Evolutionary conservation across 2,329 filamentous ascomycete species (phyloP), one percentile per base, ranked within the genome.

Genomic region (Chaetomiaceae sp.): DNA sequence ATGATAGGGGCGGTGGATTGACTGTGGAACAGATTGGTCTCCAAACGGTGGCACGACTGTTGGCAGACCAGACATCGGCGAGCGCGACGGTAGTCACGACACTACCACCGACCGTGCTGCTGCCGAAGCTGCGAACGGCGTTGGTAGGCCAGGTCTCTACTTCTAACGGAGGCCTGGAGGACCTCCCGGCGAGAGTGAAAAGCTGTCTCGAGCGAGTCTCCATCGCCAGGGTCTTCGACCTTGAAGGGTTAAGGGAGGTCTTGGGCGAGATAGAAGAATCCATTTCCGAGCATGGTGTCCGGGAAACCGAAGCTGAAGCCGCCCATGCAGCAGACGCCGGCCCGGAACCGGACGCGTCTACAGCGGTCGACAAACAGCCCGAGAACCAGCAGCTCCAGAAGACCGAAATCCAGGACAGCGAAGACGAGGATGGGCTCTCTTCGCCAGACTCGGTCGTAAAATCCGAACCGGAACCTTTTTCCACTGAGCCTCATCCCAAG

Each of bases 211-310:
- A 75, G 37, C 65, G 66, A 37, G 71, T 81, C 4, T 68, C 72
- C 26, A 66, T 83, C 22, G 75, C 75, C 19, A 68, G 74, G 19
- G 70, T 82, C 1, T 83, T 83, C 53, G 77, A 81, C 49, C 54
- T 79, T 10, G 70, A 79, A 37, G 79, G 79, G 0, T 54, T 83
- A 15, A 73, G 68, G 68, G 76, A 82, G 58, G 76, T 76, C 1
- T 55, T 83, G 27, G 62, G 58, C 2, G 79, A 83, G 54, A 53
- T 79, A 29, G 68, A 71, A 11, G 42, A 45, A 4, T 27, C 19
- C 20, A 9, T 9, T 29, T 29, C n/a, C n/a, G n/a, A n/a, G n/a
- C n/a, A n/a, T n/a, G n/a, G n/a, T n/a, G n/a, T n/a, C n/a, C n/a
- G n/a, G n/a, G n/a, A n/a, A n/a, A n/a, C n/a, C n/a, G n/a, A n/a